Evolutionary conservation across 495 filamentous ascomycete species (phyloP), one percentile per base, ranked within the genome.

Genomic region (Talaromyces nanjingensis): DNA sequence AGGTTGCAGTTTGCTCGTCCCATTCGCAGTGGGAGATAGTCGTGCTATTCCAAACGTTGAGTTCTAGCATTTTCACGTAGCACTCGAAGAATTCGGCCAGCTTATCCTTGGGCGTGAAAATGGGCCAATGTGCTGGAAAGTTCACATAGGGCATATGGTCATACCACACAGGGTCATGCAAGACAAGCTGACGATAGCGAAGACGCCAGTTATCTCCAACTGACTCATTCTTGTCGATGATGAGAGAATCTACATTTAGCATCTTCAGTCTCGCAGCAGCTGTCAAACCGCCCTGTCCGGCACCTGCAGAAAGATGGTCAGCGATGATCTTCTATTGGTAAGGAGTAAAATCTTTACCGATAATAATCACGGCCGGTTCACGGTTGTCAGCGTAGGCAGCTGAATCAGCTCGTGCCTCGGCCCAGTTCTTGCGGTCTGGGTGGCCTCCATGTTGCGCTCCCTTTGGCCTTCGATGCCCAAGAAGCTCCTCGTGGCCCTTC

Each of bases 61-160:
- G 79, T 67, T 94, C 91, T n/a, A 92, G 75, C 27, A 85, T 66
- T 37, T 83, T 84, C 55, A 84, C 89, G 66, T 94, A 94, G 2
- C 79, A 78, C 53, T 92, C 87, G 69, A 93, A 86, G 79, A 89
- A 93, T 39, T 91, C 86, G 16, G 86, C 91, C 0, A 92, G 78
- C 65, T 93, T 93, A 70, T 93, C 89, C 68, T 92, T 92, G 1
- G 90, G 90, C 1, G 88, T 89, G 69, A 88, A 91, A 27, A 87
- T 67, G 2, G 78, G 78, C 89, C 90, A 93, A 63, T 74, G 76
- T 0, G 79, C 64, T 11, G 90, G 90, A 66, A 92, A 93, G 0
- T 78, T 74, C 1, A 92, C 54, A 72, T 91, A 92, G 1, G 90
- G 87, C 71, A 92, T 70, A 68, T 92, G 89, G 68, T 91, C 87